Conservation (phyloP, 2,329 filamentous ascomycete species). For the Talaromyces marneffei region DNA sequence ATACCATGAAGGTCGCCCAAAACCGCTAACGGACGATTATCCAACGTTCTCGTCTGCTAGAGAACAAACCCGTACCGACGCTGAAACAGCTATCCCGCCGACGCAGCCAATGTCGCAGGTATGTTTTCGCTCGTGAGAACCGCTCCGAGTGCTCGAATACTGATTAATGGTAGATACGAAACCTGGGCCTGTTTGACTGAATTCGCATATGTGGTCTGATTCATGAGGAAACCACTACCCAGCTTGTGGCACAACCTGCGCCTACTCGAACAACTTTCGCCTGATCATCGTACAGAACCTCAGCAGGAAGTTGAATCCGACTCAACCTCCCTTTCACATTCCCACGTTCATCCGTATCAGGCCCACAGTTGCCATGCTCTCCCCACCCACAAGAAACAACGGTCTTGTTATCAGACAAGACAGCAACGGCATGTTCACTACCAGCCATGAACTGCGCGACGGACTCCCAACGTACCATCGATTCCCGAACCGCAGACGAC, state of each 20-base stretch:
- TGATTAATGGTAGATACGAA: slow-evolving; percentile 29
- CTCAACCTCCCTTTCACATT: slow-evolving; percentile 66
- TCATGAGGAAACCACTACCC: slow-evolving; percentile 49
- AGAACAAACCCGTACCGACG: slow-evolving; percentile 16
- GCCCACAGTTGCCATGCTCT: slow-evolving; percentile 93
- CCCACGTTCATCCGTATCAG: slow-evolving; percentile 53
- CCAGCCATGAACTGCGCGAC: slow-evolving; percentile 67
- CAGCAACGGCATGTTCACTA: slow-evolving; percentile 80
- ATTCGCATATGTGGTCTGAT: not conserved
- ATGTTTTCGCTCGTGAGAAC: slow-evolving; percentile 11
- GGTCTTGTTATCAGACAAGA: slow-evolving; percentile 55
- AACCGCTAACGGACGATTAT: slow-evolving; percentile 9
- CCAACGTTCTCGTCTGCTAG: slow-evolving; percentile 7
- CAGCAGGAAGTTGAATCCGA: slow-evolving; percentile 55
- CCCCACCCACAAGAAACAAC: slow-evolving; percentile 93
- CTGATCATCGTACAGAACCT: slow-evolving; percentile 28
- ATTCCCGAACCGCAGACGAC: slow-evolving; percentile 34
- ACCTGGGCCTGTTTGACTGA: slow-evolving; percentile 42
- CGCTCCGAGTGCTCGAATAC: slow-evolving; percentile 5
- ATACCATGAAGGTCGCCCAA: slow-evolving; percentile 14
- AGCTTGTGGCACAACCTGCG: slow-evolving; percentile 88
- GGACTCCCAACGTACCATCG: not conserved
- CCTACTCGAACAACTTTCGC: slow-evolving; percentile 58
- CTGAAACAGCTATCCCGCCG: slow-evolving; percentile 40
- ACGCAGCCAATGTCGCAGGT: slow-evolving; percentile 48